phyloP scores from a whole-genome alignment of 805 yeast genomes.

The Clavispora phyllophila region DNA sequence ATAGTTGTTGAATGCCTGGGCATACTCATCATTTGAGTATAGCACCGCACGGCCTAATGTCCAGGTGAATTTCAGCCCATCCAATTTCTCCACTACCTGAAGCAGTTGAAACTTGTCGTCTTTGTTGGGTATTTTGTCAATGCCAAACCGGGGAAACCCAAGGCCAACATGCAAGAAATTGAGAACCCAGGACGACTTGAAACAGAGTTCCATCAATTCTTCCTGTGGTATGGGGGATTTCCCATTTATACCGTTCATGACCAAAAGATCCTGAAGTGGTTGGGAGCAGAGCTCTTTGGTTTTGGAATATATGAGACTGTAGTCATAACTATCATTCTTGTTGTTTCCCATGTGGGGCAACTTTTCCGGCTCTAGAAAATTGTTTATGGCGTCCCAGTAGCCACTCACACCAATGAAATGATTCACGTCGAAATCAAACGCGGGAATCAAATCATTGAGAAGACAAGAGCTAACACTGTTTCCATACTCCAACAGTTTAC shows the following conservation, averaged over 20 bases:
- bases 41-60: slow-evolving; percentile 57
- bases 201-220: slow-evolving; percentile 52
- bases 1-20: slow-evolving; percentile 35
- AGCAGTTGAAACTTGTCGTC: slow-evolving; percentile 30
- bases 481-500: slow-evolving; percentile 27
- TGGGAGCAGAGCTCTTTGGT: slow-evolving; percentile 46
- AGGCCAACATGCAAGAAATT: slow-evolving; percentile 55
- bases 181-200: slow-evolving; percentile 56
- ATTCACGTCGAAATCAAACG: slow-evolving; percentile 51
- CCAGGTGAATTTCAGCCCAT: slow-evolving; percentile 48
- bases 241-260: slow-evolving; percentile 26
- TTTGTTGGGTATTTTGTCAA: slow-evolving; percentile 25
- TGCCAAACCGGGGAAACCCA: slow-evolving; percentile 51
- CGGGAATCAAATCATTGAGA: slow-evolving; percentile 48
- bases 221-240: slow-evolving; percentile 31
- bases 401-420: slow-evolving; percentile 64
- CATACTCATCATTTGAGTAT: slow-evolving; percentile 54
- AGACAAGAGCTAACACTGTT: slow-evolving; percentile 43
- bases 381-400: slow-evolving; percentile 58
- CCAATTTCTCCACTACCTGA: slow-evolving; percentile 38
- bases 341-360: slow-evolving; percentile 15
- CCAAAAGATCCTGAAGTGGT: slow-evolving; percentile 32
- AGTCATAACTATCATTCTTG: slow-evolving; percentile 36
- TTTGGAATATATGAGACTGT: slow-evolving; percentile 36
- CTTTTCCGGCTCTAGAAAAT: slow-evolving; percentile 28